Evolutionary conservation across 345 rosid genomes (phyloP).

Genomic region (Mercurialis annua): DNA sequence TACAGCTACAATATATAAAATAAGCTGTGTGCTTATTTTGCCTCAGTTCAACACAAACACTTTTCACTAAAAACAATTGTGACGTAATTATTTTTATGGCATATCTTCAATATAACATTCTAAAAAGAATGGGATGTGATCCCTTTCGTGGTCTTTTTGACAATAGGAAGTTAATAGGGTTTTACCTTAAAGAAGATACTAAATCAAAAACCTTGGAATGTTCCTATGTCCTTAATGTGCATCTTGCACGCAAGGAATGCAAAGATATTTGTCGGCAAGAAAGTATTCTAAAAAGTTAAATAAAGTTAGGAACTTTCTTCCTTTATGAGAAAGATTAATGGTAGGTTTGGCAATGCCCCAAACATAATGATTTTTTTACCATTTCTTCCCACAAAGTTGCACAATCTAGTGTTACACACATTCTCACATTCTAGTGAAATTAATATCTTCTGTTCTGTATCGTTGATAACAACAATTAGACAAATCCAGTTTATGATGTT

Average conservation of each 20-base stretch:
- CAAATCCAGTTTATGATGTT: background rate
- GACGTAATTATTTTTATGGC: background rate
- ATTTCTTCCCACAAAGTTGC: background rate
- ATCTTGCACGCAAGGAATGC: background rate
- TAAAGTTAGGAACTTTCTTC: background rate
- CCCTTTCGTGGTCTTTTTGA: background rate
- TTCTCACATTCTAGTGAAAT: no score
- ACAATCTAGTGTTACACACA: background rate
- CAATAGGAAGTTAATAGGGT: background rate
- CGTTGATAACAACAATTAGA: background rate
- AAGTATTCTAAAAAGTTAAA: background rate
- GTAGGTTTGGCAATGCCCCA: background rate
- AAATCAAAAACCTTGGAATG: background rate
- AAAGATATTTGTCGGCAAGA: background rate
- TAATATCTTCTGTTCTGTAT: background rate
- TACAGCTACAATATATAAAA: background rate
- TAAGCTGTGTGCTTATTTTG: background rate
- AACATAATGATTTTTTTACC: background rate
- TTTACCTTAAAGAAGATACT: background rate
- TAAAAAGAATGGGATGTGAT: background rate
- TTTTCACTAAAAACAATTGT: background rate
- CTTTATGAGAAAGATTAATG: background rate
- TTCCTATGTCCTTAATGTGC: background rate
- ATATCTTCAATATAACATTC: background rate
- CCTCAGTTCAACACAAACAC: background rate